Evolutionary conservation across 2,329 filamentous ascomycete genomes (phyloP), one percentile per base, ranked within the genome.

Genomic region (Aspergillus uvarum): DNA sequence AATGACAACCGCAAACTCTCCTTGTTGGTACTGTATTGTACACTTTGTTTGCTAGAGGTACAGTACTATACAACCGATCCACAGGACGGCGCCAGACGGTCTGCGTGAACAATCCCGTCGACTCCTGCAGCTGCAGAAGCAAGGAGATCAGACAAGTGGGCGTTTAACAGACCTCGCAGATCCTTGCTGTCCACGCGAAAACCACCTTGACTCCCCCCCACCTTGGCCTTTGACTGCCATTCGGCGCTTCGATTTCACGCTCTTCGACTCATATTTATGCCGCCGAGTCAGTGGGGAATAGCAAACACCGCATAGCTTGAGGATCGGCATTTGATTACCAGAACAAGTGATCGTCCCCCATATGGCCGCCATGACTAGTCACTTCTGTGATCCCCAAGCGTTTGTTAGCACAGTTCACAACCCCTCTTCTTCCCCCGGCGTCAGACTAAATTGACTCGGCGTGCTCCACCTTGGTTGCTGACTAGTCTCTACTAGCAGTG

Each of bases 171-270:
- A 24, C 38, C 38, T 42, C 47, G 63, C 61, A 62, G 52, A 67
- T 65, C 65, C 62, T 62, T 66, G 65, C 55, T 58, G 54, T 57
- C 63, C 64, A 66, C 64, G 64, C 65, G 64, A 65, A 61, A 57
- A 26, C 32, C 14, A 26, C 53, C 42, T 47, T 29, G 26, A 22
- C 22, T n/a, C 5, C 5, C 10, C 51, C 24, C 42, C 21, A 10
- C 47, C 42, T 4, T 55, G 14, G 51, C 42, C 42, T 7, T 29
- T 19, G 42, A 12, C 53, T 35, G 11, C 21, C 53, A 29, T 31
- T 19, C n/a, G 42, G 26, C 14, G 53, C 19, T 48, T 48, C 53
- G 31, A 24, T 32, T 4, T 42, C 38, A 19, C 38, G 16, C 26
- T 19, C 38, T 19, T n/a, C 38, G 38, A 42, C 38, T 42, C 38